A percentile compares a stretch with the other conserved stretches of the same genome.
These are phyloP conservation scores for Tylopilus rubrobrunneus DNA, from an alignment of 768 basidiomycete species.

Conservation along the genomic window DNA sequence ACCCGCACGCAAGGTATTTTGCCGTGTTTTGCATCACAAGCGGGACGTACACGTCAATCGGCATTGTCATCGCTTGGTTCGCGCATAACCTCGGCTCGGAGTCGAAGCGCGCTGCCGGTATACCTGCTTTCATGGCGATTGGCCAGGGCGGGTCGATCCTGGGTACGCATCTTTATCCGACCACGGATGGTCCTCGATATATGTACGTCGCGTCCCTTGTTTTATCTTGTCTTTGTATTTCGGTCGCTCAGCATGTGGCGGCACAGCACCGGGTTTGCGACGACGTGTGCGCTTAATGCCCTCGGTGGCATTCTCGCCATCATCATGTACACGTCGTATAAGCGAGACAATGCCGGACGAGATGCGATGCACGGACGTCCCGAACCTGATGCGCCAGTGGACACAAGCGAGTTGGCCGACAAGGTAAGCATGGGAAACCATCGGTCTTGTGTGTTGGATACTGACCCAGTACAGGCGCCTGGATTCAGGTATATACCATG, in stretches of 20 bases:
- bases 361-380: constrained; percentile 51
- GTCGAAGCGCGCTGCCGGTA: constrained; percentile 71
- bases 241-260: neutral
- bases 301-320: constrained; percentile 28
- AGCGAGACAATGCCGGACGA: constrained; percentile 53
- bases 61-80: constrained; percentile 74
- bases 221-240: neutral
- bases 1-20: constrained; percentile 68
- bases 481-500: constrained; percentile 22
- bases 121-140: constrained; percentile 76
- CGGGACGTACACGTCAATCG: constrained; percentile 75
- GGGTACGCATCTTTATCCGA: constrained; percentile 73
- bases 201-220: constrained; percentile 40
- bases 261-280: constrained; percentile 51
- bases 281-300: constrained; percentile 34
- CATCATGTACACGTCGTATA: constrained; percentile 58
- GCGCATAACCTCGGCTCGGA: constrained; percentile 78
- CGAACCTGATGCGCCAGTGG: constrained; percentile 43
- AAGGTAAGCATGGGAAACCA: constrained; percentile 38
- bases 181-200: constrained; percentile 59
- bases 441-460: too few species aligned
- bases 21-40: constrained; percentile 74
- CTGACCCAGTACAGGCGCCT: constrained; percentile 9
- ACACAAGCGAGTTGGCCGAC: constrained; percentile 65
- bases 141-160: constrained; percentile 74